Conservation (phyloP, 192 early-diverging fungal species). For the Coemansia furcata region DNA sequence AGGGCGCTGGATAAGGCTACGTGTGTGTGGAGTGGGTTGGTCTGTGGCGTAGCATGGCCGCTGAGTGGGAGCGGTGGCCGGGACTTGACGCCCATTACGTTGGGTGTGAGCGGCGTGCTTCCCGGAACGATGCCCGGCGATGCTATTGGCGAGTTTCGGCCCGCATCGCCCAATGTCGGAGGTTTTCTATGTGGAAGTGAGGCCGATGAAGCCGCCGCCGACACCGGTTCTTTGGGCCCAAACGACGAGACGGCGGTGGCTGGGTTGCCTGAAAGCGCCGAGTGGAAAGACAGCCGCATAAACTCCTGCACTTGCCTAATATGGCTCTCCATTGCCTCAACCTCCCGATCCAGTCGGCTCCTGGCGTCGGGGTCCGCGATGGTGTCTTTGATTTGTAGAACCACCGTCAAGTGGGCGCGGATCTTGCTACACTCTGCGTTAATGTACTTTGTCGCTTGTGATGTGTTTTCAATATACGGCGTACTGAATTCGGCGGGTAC, state of each 20-base stretch:
- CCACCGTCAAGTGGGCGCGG: slow-evolving; percentile 32
- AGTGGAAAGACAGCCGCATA: slow-evolving; percentile 45
- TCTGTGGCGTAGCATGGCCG: slow-evolving; percentile 8
- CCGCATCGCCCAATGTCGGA: background rate
- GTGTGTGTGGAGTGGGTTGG: slow-evolving; percentile 30
- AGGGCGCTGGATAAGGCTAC: slow-evolving; percentile 43
- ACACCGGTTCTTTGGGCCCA: slow-evolving; percentile 11
- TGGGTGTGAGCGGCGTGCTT: slow-evolving; percentile 30
- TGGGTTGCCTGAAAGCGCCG: slow-evolving; percentile 37
- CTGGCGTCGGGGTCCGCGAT: slow-evolving; percentile 34
- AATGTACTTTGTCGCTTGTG: slow-evolving; percentile 40
- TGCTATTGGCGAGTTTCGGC: background rate
- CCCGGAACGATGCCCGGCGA: background rate
- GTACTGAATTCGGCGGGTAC: slow-evolving; percentile 31
- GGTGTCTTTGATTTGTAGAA: slow-evolving; percentile 26
- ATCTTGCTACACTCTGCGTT: slow-evolving; percentile 41
- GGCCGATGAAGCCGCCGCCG: background rate
- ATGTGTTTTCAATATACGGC: slow-evolving; percentile 27
- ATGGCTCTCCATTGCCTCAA: slow-evolving; percentile 26
- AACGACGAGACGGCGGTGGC: slow-evolving; percentile 28
- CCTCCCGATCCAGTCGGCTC: slow-evolving; percentile 23
- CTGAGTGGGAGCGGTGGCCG: slow-evolving; percentile 1
- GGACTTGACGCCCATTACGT: slow-evolving; percentile 23
- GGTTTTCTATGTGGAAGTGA: background rate
- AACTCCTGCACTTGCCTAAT: slow-evolving; percentile 37